Conservation (phyloP, 2,329 filamentous ascomycete genomes). For the Calonectria leucothoes region DNA sequence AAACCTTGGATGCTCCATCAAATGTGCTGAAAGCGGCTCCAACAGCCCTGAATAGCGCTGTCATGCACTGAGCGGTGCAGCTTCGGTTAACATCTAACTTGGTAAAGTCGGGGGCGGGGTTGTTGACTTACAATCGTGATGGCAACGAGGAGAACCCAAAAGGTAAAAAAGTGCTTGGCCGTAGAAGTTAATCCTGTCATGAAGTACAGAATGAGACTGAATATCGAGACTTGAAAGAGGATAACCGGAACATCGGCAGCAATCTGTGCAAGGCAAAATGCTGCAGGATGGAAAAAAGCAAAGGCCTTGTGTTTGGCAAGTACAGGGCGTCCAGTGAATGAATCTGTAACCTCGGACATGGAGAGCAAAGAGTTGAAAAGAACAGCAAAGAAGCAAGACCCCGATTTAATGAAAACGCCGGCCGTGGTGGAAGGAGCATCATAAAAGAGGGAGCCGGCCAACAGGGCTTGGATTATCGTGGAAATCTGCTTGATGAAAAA, state of each 20-base stretch:
- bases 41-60: slow-evolving; percentile 66
- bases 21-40: slow-evolving; percentile 68
- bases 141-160: slow-evolving; percentile 64
- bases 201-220: slow-evolving; percentile 71
- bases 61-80: slow-evolving; percentile 57
- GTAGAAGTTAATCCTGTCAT: slow-evolving; percentile 67
- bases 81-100: slow-evolving; percentile 3
- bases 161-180: slow-evolving; percentile 71
- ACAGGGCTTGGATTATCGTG: slow-evolving; percentile 69
- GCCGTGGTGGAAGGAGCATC: slow-evolving; percentile 66
- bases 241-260: slow-evolving; percentile 66
- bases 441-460: slow-evolving; percentile 76
- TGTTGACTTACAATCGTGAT: slow-evolving; percentile 59
- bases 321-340: slow-evolving; percentile 70
- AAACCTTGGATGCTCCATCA: slow-evolving; percentile 69
- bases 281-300: slow-evolving; percentile 67
- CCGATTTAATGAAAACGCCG: slow-evolving; percentile 73
- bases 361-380: slow-evolving; percentile 72
- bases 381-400: slow-evolving; percentile 73
- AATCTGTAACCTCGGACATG: slow-evolving; percentile 74
- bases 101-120: background rate
- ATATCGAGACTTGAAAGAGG: slow-evolving; percentile 67
- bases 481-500: slow-evolving; percentile 72
- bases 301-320: slow-evolving; percentile 69
- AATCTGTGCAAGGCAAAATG: slow-evolving; percentile 68